Evolutionary conservation across 176 grass and related monocot genomes (phyloP).

Genomic region (Rhynchospora pubera): DNA sequence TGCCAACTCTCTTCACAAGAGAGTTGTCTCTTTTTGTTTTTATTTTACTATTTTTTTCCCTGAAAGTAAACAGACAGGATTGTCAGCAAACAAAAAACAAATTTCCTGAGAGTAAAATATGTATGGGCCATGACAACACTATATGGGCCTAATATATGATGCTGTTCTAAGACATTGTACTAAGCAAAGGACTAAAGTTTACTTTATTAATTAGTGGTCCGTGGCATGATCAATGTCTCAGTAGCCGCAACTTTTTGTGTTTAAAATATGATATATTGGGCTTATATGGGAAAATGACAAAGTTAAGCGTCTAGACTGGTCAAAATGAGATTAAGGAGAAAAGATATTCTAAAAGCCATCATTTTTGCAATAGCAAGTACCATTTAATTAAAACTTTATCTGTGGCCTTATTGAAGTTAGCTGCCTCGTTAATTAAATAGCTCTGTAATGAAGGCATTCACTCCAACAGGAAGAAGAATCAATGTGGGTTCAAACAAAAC

Average conservation of each 20-base stretch:
- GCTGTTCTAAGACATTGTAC: neutral
- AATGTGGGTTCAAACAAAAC: neutral
- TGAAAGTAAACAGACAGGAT: neutral
- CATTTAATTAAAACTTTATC: neutral
- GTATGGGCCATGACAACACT: neutral
- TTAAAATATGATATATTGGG: neutral
- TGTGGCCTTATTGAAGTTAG: neutral
- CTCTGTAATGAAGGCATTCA: neutral
- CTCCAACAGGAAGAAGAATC: neutral
- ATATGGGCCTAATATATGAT: neutral
- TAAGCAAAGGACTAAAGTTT: neutral
- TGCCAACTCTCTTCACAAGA: neutral
- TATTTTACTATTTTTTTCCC: neutral
- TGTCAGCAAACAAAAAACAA: neutral
- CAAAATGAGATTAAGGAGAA: neutral
- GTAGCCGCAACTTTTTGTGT: neutral
- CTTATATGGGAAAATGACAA: conserved; percentile 3
- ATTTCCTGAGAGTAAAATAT: neutral
- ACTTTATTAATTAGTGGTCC: neutral
- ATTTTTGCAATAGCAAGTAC: neutral
- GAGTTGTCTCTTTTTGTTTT: neutral
- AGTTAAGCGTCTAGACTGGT: neutral
- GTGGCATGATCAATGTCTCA: neutral
- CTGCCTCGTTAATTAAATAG: neutral
- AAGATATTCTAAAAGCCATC: neutral